Evolutionary conservation across 306 rosid species (phyloP), one percentile per base, ranked within the genome.

Genomic region (Cicer judaicum): DNA sequence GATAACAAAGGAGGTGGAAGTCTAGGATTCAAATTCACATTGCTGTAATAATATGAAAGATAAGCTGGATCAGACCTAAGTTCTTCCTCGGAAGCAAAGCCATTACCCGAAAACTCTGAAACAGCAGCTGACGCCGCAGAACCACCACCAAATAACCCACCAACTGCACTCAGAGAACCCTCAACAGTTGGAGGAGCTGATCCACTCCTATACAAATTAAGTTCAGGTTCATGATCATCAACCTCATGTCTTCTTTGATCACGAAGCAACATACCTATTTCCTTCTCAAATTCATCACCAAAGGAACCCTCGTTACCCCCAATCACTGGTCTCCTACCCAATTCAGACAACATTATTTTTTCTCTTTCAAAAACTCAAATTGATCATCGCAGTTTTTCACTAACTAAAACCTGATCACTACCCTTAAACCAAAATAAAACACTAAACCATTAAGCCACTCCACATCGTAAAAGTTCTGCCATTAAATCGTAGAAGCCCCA

Each of bases 281-380:
- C 98, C 71, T 84, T 89, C 75, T 91, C 97, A 46, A 87, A 86
- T 15, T 94, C 98, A 78, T 94, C 97, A 2, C 93, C 97, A 71
- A 86, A 94, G 21, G 93, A 86, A 47, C 95, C 91, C 15, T 94
- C 98, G 82, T 80, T 88, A 41, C 90, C 84, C 54, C 91, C 91
- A 64, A 89, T 83, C 93, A 86, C 82, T 53, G 94, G 97, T 13
- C 94, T 88, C 68, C 92, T 87, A 29, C 89, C 96, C 85, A 90
- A 59, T 86, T 92, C 96, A 76, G 94, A 88, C 80, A 92, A 75
- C 96, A 92, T 92, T 79, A 29, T 29, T 64, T 56, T 8, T 50
- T 54, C 8, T 0, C n/a, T 7, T 81, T 62, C 76, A 74, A 79
- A 76, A 73, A 61, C 15, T 78, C 62, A 56, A 75, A 78, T 29